A percentile compares a stretch with the other conserved stretches of the same genome.
Evolutionary conservation across 495 filamentous ascomycete genomes (phyloP).

Genomic region (Geoglossum glabrum): DNA sequence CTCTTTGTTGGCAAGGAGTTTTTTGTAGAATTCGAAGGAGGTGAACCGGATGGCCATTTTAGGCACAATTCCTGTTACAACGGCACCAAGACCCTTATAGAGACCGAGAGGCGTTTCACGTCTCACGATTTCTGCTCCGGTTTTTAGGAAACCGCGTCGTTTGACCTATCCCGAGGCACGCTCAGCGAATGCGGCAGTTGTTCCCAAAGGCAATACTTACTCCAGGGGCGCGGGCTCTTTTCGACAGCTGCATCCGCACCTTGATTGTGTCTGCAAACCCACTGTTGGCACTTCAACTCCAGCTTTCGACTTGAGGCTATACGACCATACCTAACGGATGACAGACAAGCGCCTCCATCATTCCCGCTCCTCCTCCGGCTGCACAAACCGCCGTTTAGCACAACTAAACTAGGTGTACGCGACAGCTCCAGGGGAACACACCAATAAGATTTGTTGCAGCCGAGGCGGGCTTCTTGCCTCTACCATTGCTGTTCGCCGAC

Average conservation of each 20-base stretch:
- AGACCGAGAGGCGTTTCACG: constrained; percentile 80
- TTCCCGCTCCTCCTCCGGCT: constrained; percentile 95
- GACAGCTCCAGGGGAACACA: constrained; percentile 18
- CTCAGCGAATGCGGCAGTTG: not conserved
- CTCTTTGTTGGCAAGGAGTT: constrained; percentile 47
- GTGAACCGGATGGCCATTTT: constrained; percentile 99
- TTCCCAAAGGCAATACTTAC: constrained; percentile 22
- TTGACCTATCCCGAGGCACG: constrained; percentile 28
- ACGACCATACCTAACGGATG: constrained; percentile 74
- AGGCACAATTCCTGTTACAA: constrained; percentile 88
- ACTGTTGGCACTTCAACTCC: not conserved
- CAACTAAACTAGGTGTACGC: not conserved
- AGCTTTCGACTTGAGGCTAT: not conserved
- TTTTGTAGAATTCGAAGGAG: constrained; percentile 90
- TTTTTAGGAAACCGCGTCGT: constrained; percentile 69
- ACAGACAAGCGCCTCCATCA: constrained; percentile 97
- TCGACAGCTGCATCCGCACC: constrained; percentile 97
- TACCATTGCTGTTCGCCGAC: constrained; percentile 40
- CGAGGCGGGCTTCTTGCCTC: constrained; percentile 62
- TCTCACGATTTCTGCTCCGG: constrained; percentile 69
- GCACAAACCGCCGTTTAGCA: constrained; percentile 2
- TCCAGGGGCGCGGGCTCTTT: constrained; percentile 62
- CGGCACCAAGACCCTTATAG: constrained; percentile 93
- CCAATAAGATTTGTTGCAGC: constrained; percentile 88
- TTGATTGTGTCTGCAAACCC: constrained; percentile 64